These are phyloP conservation scores for Pistacia integerrima DNA, from an alignment of 345 rosid species.

Conservation along the genomic window DNA sequence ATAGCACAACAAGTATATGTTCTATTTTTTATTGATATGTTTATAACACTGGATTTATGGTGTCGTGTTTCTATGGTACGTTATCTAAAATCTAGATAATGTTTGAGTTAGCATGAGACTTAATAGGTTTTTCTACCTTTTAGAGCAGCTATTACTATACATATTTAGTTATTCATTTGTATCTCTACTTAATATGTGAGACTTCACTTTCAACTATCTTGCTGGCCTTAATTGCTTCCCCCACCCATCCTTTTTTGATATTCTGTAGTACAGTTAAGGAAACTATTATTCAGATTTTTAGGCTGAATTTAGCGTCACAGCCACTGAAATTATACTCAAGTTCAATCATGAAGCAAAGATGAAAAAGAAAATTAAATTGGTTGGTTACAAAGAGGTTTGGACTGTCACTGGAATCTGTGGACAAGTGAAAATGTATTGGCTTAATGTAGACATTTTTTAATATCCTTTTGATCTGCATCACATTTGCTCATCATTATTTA, in stretches of 20 bases:
- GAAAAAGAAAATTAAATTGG: constrained; percentile 83
- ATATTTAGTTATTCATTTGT: no score
- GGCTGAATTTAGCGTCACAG: constrained; percentile 84
- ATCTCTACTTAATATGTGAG: neutral
- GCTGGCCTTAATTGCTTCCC: neutral
- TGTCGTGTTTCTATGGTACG: no score
- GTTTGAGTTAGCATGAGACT: neutral
- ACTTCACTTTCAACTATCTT: neutral
- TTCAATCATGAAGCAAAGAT: constrained; percentile 79
- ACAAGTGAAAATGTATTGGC: constrained; percentile 74
- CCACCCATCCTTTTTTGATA: neutral
- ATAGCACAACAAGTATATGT: no score
- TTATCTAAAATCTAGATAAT: neutral
- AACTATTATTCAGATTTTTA: constrained; percentile 33
- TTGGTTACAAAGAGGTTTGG: constrained; percentile 70
- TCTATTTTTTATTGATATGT: no score
- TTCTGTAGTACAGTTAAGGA: neutral
- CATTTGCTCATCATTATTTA: neutral
- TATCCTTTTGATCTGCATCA: neutral
- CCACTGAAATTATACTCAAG: constrained; percentile 77
- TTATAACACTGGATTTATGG: no score
- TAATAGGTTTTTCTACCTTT: neutral
- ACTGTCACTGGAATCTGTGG: constrained; percentile 98
- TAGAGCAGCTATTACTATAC: neutral
- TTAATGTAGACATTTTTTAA: neutral